phyloP scores from a whole-genome alignment of 495 filamentous ascomycete genomes.

The Penicillium ucsense region DNA sequence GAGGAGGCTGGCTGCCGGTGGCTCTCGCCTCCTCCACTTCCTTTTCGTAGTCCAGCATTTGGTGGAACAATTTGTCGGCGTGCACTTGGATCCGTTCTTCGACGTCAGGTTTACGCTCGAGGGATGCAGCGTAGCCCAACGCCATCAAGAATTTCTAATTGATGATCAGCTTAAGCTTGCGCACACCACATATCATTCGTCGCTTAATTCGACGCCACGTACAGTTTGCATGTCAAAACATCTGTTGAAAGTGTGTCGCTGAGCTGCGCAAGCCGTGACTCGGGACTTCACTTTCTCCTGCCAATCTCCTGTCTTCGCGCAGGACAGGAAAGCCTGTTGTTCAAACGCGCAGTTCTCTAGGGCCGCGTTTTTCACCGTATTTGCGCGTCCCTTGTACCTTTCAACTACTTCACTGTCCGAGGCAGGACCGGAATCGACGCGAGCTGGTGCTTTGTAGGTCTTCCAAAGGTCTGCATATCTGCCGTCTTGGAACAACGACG shows the following conservation, averaged over 20 bases:
- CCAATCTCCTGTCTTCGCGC: constrained; percentile 57
- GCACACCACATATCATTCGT: too few species aligned
- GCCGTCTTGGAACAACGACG: constrained; percentile 64
- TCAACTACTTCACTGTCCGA: constrained; percentile 50
- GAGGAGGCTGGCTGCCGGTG: constrained; percentile 39
- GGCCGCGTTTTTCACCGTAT: constrained; percentile 67
- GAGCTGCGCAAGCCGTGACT: constrained; percentile 62
- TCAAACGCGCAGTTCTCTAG: constrained; percentile 90
- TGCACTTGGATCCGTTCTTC: constrained; percentile 95
- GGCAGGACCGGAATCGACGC: constrained; percentile 45
- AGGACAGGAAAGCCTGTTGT: constrained; percentile 63
- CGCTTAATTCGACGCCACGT: constrained; percentile 15
- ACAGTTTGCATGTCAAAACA: constrained; percentile 80
- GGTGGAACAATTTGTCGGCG: constrained; percentile 78
- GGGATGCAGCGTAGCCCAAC: constrained; percentile 71
- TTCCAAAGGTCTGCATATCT: constrained; percentile 93
- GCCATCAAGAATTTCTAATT: constrained; percentile 76
- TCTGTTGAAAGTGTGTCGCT: constrained; percentile 60
- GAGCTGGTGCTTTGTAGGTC: constrained; percentile 60
- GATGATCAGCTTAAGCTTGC: constrained; percentile 1
- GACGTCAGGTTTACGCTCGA: constrained; percentile 50
- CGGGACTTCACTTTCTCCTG: constrained; percentile 35
- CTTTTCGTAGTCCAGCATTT: constrained; percentile 69
- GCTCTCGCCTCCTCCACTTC: constrained; percentile 56
- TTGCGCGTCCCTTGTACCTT: constrained; percentile 71